Conservation (phyloP, 2,329 filamentous ascomycete species). For the Apiospora phragmitis region DNA sequence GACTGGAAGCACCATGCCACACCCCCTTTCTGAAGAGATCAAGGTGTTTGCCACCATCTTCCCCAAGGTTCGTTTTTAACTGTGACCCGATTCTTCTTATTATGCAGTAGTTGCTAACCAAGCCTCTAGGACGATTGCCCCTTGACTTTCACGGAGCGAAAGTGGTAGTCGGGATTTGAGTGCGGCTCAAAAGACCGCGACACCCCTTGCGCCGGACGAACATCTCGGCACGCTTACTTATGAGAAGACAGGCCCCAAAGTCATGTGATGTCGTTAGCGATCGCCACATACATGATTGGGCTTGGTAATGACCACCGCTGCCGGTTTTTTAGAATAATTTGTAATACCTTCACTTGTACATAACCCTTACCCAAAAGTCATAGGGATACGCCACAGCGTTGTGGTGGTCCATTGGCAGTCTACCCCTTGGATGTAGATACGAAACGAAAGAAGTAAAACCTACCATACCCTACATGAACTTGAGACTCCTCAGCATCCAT, state of each 20-base stretch:
- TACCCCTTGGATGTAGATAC: background rate
- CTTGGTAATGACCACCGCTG: background rate
- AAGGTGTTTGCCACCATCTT: constrained; percentile 99
- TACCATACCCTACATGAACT: background rate
- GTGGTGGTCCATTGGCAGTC: background rate
- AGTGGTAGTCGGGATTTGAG: constrained; percentile 37
- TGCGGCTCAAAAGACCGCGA: background rate
- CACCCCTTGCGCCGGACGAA: background rate
- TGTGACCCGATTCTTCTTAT: background rate
- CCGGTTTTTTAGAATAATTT: background rate
- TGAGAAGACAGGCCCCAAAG: background rate
- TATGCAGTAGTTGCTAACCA: constrained; percentile 26
- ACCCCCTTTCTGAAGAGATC: constrained; percentile 84
- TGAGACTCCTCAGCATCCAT: background rate
- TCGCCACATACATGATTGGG: background rate
- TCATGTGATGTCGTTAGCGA: background rate
- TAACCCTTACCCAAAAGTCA: background rate
- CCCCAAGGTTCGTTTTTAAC: constrained; percentile 70
- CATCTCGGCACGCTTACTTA: background rate
- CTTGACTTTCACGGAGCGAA: constrained; percentile 65
- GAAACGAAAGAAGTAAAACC: constrained; percentile 1
- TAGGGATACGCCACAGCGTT: background rate
- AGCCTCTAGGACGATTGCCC: constrained; percentile 75
- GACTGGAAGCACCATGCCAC: constrained; percentile 92
- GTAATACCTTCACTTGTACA: constrained; percentile 3